Percentiles rank a stretch among this genome's conserved stretches.
These are phyloP conservation scores for Boletus rubescentipes DNA, from an alignment of 768 basidiomycete species.

Conservation along the genomic window DNA sequence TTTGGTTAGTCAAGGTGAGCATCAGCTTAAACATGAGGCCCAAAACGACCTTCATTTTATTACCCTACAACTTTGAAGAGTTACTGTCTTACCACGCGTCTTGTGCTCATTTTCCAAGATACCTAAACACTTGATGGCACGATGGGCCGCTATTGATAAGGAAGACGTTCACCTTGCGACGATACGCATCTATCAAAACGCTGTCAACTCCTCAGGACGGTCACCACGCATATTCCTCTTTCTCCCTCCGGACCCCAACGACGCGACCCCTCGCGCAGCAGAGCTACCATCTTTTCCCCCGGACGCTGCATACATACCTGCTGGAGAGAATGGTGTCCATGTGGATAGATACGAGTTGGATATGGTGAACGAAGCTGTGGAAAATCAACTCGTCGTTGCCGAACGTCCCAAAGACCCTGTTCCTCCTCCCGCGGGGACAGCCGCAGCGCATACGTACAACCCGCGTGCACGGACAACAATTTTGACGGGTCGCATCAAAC, in stretches of 20 bases:
- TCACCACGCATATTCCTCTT: slow-evolving; percentile 66
- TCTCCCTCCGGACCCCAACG: slow-evolving; percentile 55
- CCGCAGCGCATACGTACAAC: slow-evolving; percentile 42
- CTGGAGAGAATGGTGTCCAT: slow-evolving; percentile 29
- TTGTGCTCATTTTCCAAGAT: slow-evolving; percentile 48
- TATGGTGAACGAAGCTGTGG: slow-evolving; percentile 81
- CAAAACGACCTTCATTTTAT: not conserved
- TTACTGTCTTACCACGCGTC: slow-evolving; percentile 5
- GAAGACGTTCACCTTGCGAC: slow-evolving; percentile 83
- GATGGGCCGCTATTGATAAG: slow-evolving; percentile 74
- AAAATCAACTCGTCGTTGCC: slow-evolving; percentile 84
- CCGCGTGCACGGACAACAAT: slow-evolving; percentile 73
- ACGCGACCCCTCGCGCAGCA: slow-evolving; percentile 35
- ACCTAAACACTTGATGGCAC: slow-evolving; percentile 81
- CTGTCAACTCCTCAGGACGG: slow-evolving; percentile 42
- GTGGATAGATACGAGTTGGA: slow-evolving; percentile 81
- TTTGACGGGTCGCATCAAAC: slow-evolving; percentile 76
- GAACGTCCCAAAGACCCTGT: slow-evolving; percentile 70
- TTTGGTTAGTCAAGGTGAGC: slow-evolving; percentile 85
- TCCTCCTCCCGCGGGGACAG: slow-evolving; percentile 39
- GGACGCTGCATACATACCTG: slow-evolving; percentile 32
- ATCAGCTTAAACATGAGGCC: not conserved
- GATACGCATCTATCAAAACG: slow-evolving; percentile 71
- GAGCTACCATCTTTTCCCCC: slow-evolving; percentile 27
- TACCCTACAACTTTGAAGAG: not conserved